Percentiles rank a stretch among this genome's conserved stretches.
phyloP scores from a whole-genome alignment of 371 early-diverging fungal genomes.

The Rhizopus arrhizus region DNA sequence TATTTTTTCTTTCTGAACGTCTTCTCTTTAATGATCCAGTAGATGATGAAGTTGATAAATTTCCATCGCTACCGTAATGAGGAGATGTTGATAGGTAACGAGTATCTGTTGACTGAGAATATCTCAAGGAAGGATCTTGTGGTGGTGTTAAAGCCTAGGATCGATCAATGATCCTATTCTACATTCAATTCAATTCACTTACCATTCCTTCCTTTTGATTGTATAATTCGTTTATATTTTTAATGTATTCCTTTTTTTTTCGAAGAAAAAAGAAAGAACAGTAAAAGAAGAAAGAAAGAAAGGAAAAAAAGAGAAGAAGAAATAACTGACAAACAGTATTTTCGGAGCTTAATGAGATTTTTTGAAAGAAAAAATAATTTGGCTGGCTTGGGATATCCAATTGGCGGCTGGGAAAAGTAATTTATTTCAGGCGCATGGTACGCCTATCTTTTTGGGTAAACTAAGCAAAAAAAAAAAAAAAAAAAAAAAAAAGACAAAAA shows the following conservation, averaged over 20 bases:
- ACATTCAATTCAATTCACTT: neutral
- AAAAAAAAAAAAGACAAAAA: no score
- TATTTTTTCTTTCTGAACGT: constrained; percentile 13
- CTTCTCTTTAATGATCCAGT: constrained; percentile 27
- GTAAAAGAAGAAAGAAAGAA: constrained; percentile 1
- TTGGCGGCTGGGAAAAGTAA: no score
- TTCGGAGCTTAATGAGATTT: constrained; percentile 8
- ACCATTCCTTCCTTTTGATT: constrained; percentile 5
- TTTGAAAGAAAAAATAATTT: neutral
- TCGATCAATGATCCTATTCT: neutral
- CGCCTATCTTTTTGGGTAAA: no score
- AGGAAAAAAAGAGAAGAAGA: constrained; percentile 2
- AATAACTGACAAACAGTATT: constrained; percentile 13
- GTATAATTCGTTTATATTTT: constrained; percentile 4
- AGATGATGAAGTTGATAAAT: constrained; percentile 23
- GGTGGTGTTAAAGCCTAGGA: constrained; percentile 17
- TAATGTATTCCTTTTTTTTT: neutral
- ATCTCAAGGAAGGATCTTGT: constrained; percentile 10
- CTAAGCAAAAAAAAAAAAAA: no score
- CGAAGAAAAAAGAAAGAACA: neutral
- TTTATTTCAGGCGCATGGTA: no score
- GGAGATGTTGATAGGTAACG: constrained; percentile 18
- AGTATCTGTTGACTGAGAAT: constrained; percentile 25
- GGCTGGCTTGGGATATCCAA: no score
- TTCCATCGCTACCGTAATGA: constrained; percentile 23